Base-by-base conservation (phyloP, 75 land plant genomes). In the Chamaecyparis obtusa region DNA sequence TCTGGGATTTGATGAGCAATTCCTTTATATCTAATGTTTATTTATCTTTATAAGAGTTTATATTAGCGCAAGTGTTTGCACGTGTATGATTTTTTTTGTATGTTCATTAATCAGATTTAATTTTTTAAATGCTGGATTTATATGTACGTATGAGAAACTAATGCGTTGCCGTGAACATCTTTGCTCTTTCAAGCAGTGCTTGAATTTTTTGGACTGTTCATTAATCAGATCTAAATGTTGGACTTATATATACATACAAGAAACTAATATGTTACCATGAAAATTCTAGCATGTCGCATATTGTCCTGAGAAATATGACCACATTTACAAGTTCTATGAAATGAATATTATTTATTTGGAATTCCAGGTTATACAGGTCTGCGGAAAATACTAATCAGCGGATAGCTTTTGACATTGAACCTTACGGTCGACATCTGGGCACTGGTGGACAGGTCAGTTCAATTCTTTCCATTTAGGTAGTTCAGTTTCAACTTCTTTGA, bases 361-460 rank as follows among this genome's bases (percentile, higher is more conserved):
- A 46, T 87, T 64, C 81, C 81, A 98, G 99, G 87, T 81, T 98
- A 49, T 94, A 95, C 76, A 92, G 99, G 90, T 87, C 93, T 71
- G 85, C 95, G 30, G 92, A 92, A 88, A 44, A 85, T 75, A 98
- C 99, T 51, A 98, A 98, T 87, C 99, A 98, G 85, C 87, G 99
- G 56, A 91, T 98, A 87, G 86, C 89, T 27, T 98, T 98, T 90
- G 99, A 98, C 86, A 95, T 98, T 88, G 99, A 98, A 87, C 95
- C 99, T 43, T 92, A 83, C 87, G 99, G 99, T 15, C 92, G 92
- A 32, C 93, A 98, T 89, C 96, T 98, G 69, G 97, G 94, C 32
- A 97, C 99, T 71, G 99, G 99, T 37, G 99, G 99, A 7, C 95
- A 98, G 95, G 99, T 96, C 86, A 44, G 43, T 36, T 64, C 36